Conservation (phyloP, 2,329 filamentous ascomycete species). For the Xylaria sp. region DNA sequence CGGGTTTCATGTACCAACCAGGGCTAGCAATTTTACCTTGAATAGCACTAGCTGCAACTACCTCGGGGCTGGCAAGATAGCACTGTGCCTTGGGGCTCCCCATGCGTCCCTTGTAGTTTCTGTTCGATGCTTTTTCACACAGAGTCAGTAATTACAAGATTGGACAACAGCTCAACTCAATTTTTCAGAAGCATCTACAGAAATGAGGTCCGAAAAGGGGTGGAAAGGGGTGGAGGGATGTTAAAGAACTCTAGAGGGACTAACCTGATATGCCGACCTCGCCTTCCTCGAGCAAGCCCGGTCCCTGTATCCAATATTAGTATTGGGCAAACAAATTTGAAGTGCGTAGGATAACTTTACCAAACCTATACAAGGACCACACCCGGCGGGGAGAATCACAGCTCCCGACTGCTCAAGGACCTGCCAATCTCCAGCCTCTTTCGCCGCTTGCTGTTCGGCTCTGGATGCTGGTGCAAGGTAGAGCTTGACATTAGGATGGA, state of each 20-base stretch:
- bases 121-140: not conserved
- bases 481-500: conserved; percentile 78
- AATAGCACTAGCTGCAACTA: conserved; percentile 44
- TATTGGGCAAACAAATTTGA: no score
- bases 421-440: conserved; percentile 87
- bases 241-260: no score
- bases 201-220: no score
- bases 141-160: no score
- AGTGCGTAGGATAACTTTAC: not conserved
- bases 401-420: conserved; percentile 81
- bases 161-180: no score
- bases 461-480: conserved; percentile 89
- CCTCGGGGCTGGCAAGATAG: not conserved
- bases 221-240: no score
- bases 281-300: not conserved
- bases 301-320: not conserved
- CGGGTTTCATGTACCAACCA: conserved; percentile 76
- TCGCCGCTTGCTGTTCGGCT: conserved; percentile 74
- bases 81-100: not conserved
- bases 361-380: conserved; percentile 81
- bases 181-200: no score
- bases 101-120: not conserved
- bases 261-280: conserved; percentile 65
- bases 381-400: conserved; percentile 71
- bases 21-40: conserved; percentile 75